These are phyloP conservation scores for Plasmodium vivax DNA, from an alignment of 169 alveolate genomes.

Conservation along the genomic window DNA sequence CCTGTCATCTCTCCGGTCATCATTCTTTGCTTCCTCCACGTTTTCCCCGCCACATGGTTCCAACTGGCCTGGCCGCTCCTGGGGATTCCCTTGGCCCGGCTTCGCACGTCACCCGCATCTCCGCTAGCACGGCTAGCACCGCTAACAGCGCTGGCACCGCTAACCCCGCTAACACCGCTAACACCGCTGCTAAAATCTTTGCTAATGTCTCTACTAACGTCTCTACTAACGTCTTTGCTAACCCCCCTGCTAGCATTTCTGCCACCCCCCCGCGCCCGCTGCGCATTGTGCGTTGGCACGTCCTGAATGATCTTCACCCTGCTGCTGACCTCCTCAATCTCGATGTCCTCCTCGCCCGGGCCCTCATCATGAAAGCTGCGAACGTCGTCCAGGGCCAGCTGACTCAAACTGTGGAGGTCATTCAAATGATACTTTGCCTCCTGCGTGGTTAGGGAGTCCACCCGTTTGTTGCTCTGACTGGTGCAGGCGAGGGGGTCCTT, in stretches of 20 bases:
- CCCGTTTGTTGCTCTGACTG: neutral
- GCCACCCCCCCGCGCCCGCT: neutral
- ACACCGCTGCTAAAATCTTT: too few relatives aligned
- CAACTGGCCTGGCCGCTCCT: neutral
- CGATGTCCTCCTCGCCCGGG: neutral
- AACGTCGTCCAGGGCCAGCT: neutral
- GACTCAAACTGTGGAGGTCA: neutral
- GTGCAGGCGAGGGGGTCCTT: neutral
- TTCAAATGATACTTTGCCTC: neutral
- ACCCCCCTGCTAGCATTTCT: neutral
- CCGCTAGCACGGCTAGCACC: neutral
- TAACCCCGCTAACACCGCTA: too few relatives aligned
- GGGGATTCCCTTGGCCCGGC: neutral
- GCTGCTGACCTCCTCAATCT: neutral
- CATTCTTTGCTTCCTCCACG: neutral
- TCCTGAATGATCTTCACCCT: neutral
- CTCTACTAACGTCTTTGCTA: neutral
- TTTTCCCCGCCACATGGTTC: neutral
- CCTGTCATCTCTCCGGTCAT: neutral
- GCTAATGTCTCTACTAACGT: too few relatives aligned
- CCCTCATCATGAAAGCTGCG: neutral
- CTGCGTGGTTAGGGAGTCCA: neutral
- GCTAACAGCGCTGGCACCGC: too few relatives aligned
- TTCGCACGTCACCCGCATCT: neutral
- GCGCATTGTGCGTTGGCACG: constrained; percentile 1